Base-by-base conservation (phyloP, 2,329 filamentous ascomycete genomes). In the Blumeria graminis region DNA sequence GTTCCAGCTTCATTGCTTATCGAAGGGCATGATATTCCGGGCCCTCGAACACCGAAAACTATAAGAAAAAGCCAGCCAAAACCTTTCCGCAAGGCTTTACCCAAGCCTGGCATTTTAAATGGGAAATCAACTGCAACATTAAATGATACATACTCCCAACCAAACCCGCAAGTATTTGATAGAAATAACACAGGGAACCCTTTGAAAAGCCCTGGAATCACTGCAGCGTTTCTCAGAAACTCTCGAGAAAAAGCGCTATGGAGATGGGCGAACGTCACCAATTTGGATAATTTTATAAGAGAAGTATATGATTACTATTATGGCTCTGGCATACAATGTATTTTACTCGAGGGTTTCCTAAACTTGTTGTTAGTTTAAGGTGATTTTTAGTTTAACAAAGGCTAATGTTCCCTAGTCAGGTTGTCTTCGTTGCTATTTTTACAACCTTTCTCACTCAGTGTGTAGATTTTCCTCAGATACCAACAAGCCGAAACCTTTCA, bases 191-290 rank as follows among this genome's bases (percentile, higher is more conserved):
- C 14, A 7, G 55, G 48, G 36, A 45, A 43, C 34, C 56, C 57
- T 14, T 58, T 59, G 8, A 72, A 74, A 34, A 69, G 71, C 67
- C 73, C 72, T 60, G 74, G 72, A 60, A 73, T 71, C 58, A 71
- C 70, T 38, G 73, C 71, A 10, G 68, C 74, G 55, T 70, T 65
- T 18, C 58, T 71, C 55, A 70, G 74, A 33, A 76, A 78, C 63
- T 77, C 80, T 0, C 76, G 76, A 67, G 78, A 82, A 62, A 80
- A 77, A 63, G 82, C 82, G 18, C 74, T 85, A 72, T 86, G 81
- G 78, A 73, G 78, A 59, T 86, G 82, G 78, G 78, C 80, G 16
- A 85, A 85, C 62, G 80, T 84, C 41, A 74, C 76, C 57, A 82
- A 85, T 62, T 66, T 86, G 56, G 82, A 86, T 64, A 77, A 76